phyloP scores from a whole-genome alignment of 1,139 yeast species.

The Yamadazyma kanchanaburiensis region DNA sequence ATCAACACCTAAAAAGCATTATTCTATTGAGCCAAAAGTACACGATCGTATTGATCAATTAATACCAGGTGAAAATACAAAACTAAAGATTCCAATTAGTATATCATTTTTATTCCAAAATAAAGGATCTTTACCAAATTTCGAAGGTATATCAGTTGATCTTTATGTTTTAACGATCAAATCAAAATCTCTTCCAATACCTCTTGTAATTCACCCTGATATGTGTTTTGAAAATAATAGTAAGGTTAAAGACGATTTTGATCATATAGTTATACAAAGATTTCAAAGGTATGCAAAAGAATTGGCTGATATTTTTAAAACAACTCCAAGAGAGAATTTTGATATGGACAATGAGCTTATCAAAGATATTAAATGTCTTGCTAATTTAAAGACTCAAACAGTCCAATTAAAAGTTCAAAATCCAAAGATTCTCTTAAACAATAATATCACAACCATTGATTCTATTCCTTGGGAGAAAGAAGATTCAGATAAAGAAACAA shows the following conservation, averaged over 20 bases:
- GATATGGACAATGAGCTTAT: slow-evolving; percentile 23
- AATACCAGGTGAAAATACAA: slow-evolving; percentile 10
- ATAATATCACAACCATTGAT: slow-evolving; percentile 4
- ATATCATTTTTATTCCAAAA: slow-evolving; percentile 17
- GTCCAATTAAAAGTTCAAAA: slow-evolving; percentile 18
- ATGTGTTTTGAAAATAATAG: slow-evolving; percentile 33
- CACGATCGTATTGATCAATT: slow-evolving; percentile 9
- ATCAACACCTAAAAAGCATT: slow-evolving; percentile 29
- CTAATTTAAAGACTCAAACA: slow-evolving; percentile 28
- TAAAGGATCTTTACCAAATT: slow-evolving; percentile 9
- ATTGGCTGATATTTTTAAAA: slow-evolving; percentile 23
- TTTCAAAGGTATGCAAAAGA: slow-evolving; percentile 34
- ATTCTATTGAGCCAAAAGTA: slow-evolving; percentile 12
- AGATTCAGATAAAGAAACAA: background rate
- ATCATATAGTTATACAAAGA: slow-evolving; percentile 25
- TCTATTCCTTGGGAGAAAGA: slow-evolving; percentile 7
- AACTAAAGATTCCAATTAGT: slow-evolving; percentile 25
- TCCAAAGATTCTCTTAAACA: slow-evolving; percentile 8
- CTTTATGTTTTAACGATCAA: slow-evolving; percentile 29
- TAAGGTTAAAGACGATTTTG: slow-evolving; percentile 30
- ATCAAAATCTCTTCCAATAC: slow-evolving; percentile 33
- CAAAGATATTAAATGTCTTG: slow-evolving; percentile 31
- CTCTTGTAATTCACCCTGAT: slow-evolving; percentile 34
- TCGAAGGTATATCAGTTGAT: slow-evolving; percentile 31
- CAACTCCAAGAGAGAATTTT: slow-evolving; percentile 21